Percentiles rank a stretch among this genome's conserved stretches.
phyloP scores from a whole-genome alignment of 2,329 filamentous ascomycete genomes.

The Fusarium papillatum region DNA sequence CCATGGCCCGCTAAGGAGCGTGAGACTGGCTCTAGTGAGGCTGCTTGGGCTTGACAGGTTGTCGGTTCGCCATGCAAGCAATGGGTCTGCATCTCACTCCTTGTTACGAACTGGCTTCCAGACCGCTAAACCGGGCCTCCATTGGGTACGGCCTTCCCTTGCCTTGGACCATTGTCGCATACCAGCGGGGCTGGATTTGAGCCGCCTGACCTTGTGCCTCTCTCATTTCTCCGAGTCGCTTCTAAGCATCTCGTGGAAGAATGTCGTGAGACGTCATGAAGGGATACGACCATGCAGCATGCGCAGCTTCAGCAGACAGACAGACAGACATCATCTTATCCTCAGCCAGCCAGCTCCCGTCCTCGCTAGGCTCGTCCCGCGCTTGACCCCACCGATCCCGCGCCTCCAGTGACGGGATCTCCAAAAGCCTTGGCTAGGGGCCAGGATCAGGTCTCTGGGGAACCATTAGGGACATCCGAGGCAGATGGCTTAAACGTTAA shows the following conservation, averaged over 20 bases:
- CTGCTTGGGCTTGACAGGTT: slow-evolving; percentile 43
- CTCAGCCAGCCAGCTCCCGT: slow-evolving; percentile 6
- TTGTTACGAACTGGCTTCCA: slow-evolving; percentile 35
- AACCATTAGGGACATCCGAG: slow-evolving; percentile 12
- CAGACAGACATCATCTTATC: neutral
- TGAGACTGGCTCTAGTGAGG: slow-evolving; percentile 37
- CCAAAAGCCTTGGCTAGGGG: slow-evolving; percentile 23
- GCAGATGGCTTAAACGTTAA: slow-evolving; percentile 12
- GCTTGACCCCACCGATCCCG: slow-evolving; percentile 41
- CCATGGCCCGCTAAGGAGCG: slow-evolving; percentile 19
- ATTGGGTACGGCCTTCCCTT: slow-evolving; percentile 16
- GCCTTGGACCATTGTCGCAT: slow-evolving; percentile 27
- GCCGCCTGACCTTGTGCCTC: slow-evolving; percentile 16
- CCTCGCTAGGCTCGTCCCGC: slow-evolving; percentile 45
- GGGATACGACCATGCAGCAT: neutral
- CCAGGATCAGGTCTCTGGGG: slow-evolving; percentile 22
- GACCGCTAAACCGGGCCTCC: slow-evolving; percentile 8
- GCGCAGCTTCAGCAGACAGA: slow-evolving; percentile 1
- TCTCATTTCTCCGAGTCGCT: neutral
- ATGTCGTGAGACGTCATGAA: neutral
- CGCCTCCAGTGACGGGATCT: slow-evolving; percentile 36
- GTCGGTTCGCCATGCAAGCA: slow-evolving; percentile 46
- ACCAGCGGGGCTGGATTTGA: slow-evolving; percentile 24
- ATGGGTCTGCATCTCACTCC: slow-evolving; percentile 40
- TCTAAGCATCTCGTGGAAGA: neutral